Base-by-base conservation (phyloP, 768 basidiomycete genomes). In the Clitopilus passeckerianus region DNA sequence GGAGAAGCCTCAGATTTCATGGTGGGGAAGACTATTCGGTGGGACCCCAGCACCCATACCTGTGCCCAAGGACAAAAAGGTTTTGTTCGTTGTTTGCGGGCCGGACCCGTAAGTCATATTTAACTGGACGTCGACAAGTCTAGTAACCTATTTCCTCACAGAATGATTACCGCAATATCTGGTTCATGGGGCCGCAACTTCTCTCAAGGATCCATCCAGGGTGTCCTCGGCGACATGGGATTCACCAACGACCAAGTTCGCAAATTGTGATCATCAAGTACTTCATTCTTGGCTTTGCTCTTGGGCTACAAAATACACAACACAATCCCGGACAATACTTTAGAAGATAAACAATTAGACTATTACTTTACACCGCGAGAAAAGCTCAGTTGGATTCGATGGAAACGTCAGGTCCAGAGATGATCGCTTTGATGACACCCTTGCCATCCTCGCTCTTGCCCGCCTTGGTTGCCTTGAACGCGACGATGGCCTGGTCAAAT, bases 361-460 rank as follows among this genome's bases (percentile, higher is more conserved):
- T 64, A 37, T 57, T 59, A 60, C 58, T 60, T 59, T 54, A 14
- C 54, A 20, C 24, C n/a, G 24, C 34, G 12, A 15, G 37, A n/a
- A 41, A n/a, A n/a, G n/a, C 23, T 65, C 60, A 71, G 56, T 57
- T 61, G 37, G 57, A 74, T 56, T 80, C 76, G 57, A 78, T 63
- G 20, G 75, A 66, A 52, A 86, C 81, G 64, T 80, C 89, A 44
- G 91, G 91, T 5, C 92, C 92, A 53, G 89, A 89, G 64, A 95
- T 93, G 63, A 96, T 87, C 34, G 84, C 87, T 74, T 97, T 96
- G 68, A 96, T 95, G 44, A 95, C 87, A 34, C 83, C 83, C 72
- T 87, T 91, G 53, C 95, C 95, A 68, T 98, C 91, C 57, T 83
- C 78, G 53, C 93, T 88, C 78, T 89, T 91, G 27, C 95, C 93